Base-by-base conservation (phyloP, 192 early-diverging fungal genomes). In the Backusella morwellensis region DNA sequence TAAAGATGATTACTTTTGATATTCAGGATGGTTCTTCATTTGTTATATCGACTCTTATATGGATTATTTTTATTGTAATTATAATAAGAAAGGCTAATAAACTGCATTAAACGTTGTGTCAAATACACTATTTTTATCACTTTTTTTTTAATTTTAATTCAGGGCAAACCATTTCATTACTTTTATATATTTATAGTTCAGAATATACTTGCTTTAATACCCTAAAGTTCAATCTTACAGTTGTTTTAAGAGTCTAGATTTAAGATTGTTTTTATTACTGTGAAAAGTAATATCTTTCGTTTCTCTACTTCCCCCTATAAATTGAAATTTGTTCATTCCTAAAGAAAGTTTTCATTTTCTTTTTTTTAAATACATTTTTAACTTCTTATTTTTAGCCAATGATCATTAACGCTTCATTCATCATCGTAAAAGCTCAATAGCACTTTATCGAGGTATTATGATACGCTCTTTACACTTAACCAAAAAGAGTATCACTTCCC, bases 191-290 rank as follows among this genome's bases (percentile, higher is more conserved):
- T 23, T 56, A 56, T 56, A 59, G 8, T n/a, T 50, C 47, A 50
- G 19, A 19, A 50, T 50, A 19, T 50, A 50, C 17, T 19, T 50
- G 19, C 5, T 19, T 50, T 50, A 50, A 15, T 50, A 19, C 17
- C 5, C 15, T 50, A 50, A n/a, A 19, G 47, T 1, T 50, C 47
- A 50, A 19, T 11, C 7, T 59, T 11, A 4, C 9, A 12, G 9
- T 59, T 59, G 56, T 29, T 59, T 59, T 59, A 59, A 59, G 54
- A 59, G 56, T 59, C 56, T 59, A 59, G 56, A 59, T 59, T 59
- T 26, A 9, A 59, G 9, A 59, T 59, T 59, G 11, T 59, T 26
- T 59, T 59, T 59, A 59, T 59, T 59, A 23, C 56, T 59, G 8
- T 26, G n/a, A 59, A 59, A 50, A 50, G 19, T 19, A 50, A 59